These are phyloP conservation scores for Spathaspora sp. DNA, from an alignment of 805 yeast species.

Conservation along the genomic window DNA sequence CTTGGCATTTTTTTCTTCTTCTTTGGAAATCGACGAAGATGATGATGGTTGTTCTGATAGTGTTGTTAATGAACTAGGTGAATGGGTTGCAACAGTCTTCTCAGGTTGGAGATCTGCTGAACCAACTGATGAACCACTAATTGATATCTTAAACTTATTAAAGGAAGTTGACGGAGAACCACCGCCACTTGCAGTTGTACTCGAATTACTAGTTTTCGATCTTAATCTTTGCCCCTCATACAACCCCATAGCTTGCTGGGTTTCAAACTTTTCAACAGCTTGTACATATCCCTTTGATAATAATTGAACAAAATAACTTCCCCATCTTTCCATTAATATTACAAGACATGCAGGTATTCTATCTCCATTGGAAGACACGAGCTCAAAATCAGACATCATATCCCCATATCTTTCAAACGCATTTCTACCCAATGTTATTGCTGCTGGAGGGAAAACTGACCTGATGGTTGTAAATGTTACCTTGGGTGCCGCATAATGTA, in stretches of 20 bases:
- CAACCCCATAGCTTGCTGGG: constrained; percentile 14
- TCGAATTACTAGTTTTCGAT: constrained; percentile 9
- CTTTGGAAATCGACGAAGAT: not conserved
- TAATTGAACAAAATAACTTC: constrained; percentile 59
- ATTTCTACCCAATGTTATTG: constrained; percentile 72
- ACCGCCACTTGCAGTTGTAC: constrained; percentile 2
- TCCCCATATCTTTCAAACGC: constrained; percentile 67
- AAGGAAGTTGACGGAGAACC: not conserved
- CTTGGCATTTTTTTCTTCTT: constrained; percentile 8
- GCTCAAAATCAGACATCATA: constrained; percentile 65
- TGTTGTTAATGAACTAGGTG: not conserved
- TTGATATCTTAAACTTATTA: constrained; percentile 10
- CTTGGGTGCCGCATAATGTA: constrained; percentile 72
- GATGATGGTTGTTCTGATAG: not conserved
- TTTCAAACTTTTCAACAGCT: constrained; percentile 44
- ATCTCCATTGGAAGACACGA: constrained; percentile 67
- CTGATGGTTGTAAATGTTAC: constrained; percentile 61
- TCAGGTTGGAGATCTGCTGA: not conserved
- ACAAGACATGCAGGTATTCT: constrained; percentile 59
- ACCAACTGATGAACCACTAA: constrained; percentile 6
- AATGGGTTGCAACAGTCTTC: not conserved
- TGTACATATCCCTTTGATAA: constrained; percentile 62
- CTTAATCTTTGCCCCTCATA: constrained; percentile 7
- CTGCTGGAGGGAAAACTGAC: constrained; percentile 72
- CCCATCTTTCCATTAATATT: constrained; percentile 73